phyloP scores from a whole-genome alignment of 305 asterid species.

The Fraxinus latifolia region DNA sequence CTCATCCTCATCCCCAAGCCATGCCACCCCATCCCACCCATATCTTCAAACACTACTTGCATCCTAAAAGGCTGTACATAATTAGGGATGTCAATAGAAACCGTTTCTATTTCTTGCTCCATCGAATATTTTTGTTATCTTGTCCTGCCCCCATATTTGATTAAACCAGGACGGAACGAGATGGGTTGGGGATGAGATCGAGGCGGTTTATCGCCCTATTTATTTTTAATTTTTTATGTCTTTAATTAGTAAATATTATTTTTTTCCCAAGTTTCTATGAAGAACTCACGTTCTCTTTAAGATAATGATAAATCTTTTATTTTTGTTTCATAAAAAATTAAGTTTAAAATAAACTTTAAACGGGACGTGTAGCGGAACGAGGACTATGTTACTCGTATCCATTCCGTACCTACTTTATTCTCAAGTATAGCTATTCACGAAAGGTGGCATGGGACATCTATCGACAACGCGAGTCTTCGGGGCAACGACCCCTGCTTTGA shows the following conservation, averaged over 20 bases:
- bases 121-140: background rate
- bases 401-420: background rate
- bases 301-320: background rate
- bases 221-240: too few relatives aligned
- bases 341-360: background rate
- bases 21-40: background rate
- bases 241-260: too few relatives aligned
- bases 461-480: background rate
- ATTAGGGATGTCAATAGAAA: background rate
- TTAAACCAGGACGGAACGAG: background rate
- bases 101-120: background rate
- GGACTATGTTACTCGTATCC: background rate
- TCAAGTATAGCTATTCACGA: background rate
- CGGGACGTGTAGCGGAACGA: background rate
- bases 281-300: background rate
- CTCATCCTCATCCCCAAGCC: background rate
- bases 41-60: background rate
- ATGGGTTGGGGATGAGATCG: background rate
- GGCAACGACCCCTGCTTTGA: background rate
- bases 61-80: background rate
- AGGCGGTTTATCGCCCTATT: background rate
- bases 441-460: background rate
- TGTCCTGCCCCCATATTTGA: background rate
- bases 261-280: background rate
- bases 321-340: background rate